These are phyloP conservation scores for Raphanus raphanistrum DNA, from an alignment of 345 rosid species.

Conservation along the genomic window DNA sequence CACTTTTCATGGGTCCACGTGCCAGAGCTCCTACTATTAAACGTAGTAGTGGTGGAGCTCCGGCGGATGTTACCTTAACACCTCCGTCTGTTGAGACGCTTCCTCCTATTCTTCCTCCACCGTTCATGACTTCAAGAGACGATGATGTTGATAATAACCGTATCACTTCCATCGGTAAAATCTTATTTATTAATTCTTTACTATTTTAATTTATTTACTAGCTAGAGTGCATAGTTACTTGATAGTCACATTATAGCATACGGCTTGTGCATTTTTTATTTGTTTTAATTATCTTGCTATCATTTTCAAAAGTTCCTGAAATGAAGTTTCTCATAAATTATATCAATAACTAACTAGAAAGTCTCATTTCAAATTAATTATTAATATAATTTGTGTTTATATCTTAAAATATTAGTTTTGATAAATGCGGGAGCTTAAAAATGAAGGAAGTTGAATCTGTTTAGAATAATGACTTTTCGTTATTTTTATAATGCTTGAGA, in stretches of 20 bases:
- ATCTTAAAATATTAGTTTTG: not conserved
- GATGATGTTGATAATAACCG: slow-evolving; percentile 23
- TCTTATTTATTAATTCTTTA: not conserved
- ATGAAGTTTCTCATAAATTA: not conserved
- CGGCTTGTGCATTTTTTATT: slow-evolving; percentile 3
- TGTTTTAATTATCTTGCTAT: not conserved
- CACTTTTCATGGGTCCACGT: slow-evolving; percentile 91
- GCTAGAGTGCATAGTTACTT: not conserved
- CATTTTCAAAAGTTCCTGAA: not conserved
- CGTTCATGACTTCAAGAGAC: slow-evolving; percentile 29
- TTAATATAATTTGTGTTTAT: not conserved
- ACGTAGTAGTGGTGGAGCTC: slow-evolving; percentile 6
- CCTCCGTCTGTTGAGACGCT: slow-evolving; percentile 31
- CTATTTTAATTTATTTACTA: not conserved
- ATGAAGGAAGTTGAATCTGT: not conserved
- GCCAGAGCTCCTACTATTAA: slow-evolving; percentile 50
- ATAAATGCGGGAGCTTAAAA: not conserved
- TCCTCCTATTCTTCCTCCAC: slow-evolving; percentile 60
- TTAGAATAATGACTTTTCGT: not conserved
- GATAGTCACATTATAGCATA: slow-evolving; percentile 24
- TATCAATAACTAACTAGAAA: not conserved
- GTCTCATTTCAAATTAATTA: not conserved
- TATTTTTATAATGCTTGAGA: not conserved
- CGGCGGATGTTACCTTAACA: not conserved
- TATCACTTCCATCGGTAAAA: slow-evolving; percentile 26